Percentiles rank a stretch among this genome's conserved stretches.
Evolutionary conservation across 192 early-diverging fungal species (phyloP).

Genomic region (Podila epicladia): DNA sequence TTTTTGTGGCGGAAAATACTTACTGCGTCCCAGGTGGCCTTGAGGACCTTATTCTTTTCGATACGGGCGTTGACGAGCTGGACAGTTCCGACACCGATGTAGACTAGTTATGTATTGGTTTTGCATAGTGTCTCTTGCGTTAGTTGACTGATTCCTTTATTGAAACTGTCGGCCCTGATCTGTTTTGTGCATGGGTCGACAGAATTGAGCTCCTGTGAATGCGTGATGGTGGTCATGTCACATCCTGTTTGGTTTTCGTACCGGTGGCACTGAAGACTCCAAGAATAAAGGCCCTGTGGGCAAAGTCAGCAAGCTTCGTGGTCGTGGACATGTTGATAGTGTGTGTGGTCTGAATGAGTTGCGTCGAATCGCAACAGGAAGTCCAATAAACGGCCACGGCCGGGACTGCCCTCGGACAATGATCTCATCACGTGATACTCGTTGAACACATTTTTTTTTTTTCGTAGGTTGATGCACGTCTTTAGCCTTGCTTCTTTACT

Average conservation of each 20-base stretch:
- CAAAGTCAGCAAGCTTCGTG: conserved; percentile 43
- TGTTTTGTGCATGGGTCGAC: neutral
- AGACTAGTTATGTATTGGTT: conserved; percentile 13
- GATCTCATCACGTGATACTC: no score
- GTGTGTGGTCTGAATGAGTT: neutral
- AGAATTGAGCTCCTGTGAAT: neutral
- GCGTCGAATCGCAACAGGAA: neutral
- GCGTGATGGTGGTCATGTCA: neutral
- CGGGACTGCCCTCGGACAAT: neutral
- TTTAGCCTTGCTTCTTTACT: no score
- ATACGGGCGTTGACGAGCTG: conserved; percentile 50
- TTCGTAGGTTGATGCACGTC: no score
- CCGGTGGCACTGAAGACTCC: conserved; percentile 47
- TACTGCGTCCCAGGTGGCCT: conserved; percentile 45
- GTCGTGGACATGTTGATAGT: conserved; percentile 3
- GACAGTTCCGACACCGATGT: conserved; percentile 46
- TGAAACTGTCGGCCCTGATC: neutral
- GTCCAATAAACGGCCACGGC: neutral
- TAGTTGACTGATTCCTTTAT: neutral
- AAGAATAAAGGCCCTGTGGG: conserved; percentile 39
- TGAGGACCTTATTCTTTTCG: conserved; percentile 51
- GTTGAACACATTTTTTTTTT: no score
- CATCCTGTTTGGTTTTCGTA: conserved; percentile 1
- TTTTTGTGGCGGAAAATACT: neutral
- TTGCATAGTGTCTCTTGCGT: neutral